phyloP scores from a whole-genome alignment of 2,329 filamentous ascomycete genomes.

The Ophidiomyces ophidiicola region DNA sequence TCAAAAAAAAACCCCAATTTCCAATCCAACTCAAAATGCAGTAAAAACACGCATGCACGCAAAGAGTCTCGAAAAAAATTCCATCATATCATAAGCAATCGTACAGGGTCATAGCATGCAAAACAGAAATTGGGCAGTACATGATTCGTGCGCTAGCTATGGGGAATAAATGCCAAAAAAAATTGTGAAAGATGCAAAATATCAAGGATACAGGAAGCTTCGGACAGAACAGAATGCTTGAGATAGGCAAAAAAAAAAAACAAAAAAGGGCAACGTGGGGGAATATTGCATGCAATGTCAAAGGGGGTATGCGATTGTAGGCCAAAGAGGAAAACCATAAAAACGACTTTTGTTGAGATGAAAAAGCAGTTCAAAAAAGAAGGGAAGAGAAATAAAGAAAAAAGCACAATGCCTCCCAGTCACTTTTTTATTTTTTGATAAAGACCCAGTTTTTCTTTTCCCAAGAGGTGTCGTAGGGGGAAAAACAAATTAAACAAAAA shows the following conservation, averaged over 20 bases:
- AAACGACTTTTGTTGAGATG: too few relatives aligned
- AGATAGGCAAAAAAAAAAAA: neutral
- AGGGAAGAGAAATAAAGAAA: too few relatives aligned
- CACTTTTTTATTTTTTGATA: too few relatives aligned
- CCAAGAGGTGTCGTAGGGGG: too few relatives aligned
- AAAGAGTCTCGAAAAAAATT: neutral
- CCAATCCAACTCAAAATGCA: constrained; percentile 8
- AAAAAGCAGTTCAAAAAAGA: too few relatives aligned
- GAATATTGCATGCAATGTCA: too few relatives aligned
- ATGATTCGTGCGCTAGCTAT: neutral
- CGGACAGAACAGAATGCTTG: neutral
- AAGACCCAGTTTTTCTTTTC: too few relatives aligned
- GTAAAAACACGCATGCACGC: constrained; percentile 5
- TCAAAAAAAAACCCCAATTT: neutral
- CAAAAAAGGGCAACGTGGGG: too few relatives aligned
- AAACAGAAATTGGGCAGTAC: neutral
- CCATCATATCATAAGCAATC: constrained; percentile 16
- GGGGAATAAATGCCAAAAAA: constrained; percentile 1
- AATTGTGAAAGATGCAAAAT: constrained; percentile 2
- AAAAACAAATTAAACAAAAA: neutral
- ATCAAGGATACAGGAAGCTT: neutral
- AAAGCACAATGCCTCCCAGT: too few relatives aligned
- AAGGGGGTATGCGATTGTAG: too few relatives aligned
- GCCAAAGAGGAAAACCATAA: too few relatives aligned
- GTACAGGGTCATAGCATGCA: constrained; percentile 15